Percentiles rank a stretch among this genome's conserved stretches.
These are phyloP conservation scores for Helotiales sp. DNA, from an alignment of 2,329 filamentous ascomycete species.

Conservation along the genomic window DNA sequence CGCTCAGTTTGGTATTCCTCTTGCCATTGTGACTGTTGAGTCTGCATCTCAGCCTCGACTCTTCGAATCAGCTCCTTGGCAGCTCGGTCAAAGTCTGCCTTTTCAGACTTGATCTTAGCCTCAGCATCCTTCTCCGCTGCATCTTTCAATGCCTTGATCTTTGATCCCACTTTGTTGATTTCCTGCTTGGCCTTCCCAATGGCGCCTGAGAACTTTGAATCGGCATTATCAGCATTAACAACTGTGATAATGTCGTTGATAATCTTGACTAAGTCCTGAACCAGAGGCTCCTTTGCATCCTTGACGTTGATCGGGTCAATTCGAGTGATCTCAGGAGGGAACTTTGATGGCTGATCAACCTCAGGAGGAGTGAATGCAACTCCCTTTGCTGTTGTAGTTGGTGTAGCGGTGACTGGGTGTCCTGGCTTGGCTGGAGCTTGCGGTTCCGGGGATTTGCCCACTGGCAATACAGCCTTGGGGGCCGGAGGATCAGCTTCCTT, in stretches of 20 bases:
- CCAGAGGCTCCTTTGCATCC: conserved; percentile 81
- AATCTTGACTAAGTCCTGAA: conserved; percentile 93
- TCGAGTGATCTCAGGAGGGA: conserved; percentile 64
- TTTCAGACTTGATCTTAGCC: conserved; percentile 60
- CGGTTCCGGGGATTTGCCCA: conserved; percentile 35
- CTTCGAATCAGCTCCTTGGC: conserved; percentile 86
- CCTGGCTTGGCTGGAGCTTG: conserved; percentile 27
- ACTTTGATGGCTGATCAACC: conserved; percentile 68
- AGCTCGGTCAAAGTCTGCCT: conserved; percentile 82
- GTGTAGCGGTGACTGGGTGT: conserved; percentile 21
- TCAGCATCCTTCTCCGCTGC: conserved; percentile 78
- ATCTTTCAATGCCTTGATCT: conserved; percentile 74
- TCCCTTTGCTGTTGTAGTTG: conserved; percentile 12
- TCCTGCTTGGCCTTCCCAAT: conserved; percentile 87
- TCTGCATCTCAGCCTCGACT: conserved; percentile 81
- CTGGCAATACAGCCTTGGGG: conserved; percentile 27
- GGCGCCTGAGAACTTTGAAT: conserved; percentile 76
- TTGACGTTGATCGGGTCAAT: conserved; percentile 80
- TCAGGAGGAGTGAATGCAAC: conserved; percentile 55
- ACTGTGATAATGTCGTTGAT: conserved; percentile 95
- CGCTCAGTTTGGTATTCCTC: conserved; percentile 90
- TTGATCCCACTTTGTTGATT: conserved; percentile 75
- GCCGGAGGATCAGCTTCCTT: conserved; percentile 41
- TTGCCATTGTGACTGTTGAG: conserved; percentile 82
- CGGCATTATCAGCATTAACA: conserved; percentile 83